These are phyloP conservation scores for Myxozyma kluyveri DNA, from an alignment of 805 yeast genomes.

Conservation along the genomic window DNA sequence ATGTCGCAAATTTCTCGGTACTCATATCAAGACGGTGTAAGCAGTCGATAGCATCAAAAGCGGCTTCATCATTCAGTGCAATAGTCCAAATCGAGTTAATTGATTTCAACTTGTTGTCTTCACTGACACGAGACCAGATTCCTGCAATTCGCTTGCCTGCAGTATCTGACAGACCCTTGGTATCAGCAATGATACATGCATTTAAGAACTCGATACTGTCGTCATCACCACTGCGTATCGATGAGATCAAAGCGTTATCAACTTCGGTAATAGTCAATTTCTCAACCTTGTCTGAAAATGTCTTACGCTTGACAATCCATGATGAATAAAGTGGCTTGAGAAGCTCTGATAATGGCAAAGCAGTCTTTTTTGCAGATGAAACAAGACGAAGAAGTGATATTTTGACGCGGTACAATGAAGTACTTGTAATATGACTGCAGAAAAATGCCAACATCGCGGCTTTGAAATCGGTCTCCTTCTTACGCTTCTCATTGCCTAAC, in stretches of 20 bases:
- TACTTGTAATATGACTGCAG: constrained; percentile 60
- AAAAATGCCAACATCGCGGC: constrained; percentile 60
- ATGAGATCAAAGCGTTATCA: constrained; percentile 56
- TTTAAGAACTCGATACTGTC: constrained; percentile 61
- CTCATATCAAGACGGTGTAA: constrained; percentile 57
- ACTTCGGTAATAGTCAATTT: constrained; percentile 50
- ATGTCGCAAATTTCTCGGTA: constrained; percentile 48
- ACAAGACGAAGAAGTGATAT: constrained; percentile 48
- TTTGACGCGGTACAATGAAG: constrained; percentile 57
- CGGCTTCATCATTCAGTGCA: constrained; percentile 39
- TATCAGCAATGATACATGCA: constrained; percentile 42
- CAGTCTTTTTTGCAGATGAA: constrained; percentile 42
- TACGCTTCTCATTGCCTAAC: constrained; percentile 31
- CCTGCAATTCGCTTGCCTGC: constrained; percentile 52
- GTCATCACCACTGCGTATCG: constrained; percentile 63
- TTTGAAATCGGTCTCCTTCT: constrained; percentile 20
- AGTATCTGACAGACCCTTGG: constrained; percentile 38
- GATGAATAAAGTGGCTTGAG: constrained; percentile 44
- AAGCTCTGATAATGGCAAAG: constrained; percentile 40
- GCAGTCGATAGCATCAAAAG: constrained; percentile 47
- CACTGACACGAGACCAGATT: constrained; percentile 57
- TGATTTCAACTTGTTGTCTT: constrained; percentile 56
- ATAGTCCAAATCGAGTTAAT: constrained; percentile 61
- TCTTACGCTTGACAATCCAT: constrained; percentile 49
- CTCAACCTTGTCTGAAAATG: constrained; percentile 47